Evolutionary conservation across 1,284 basidiomycete species (phyloP), one percentile per base, ranked within the genome.

Genomic region (Xerocomus minutiporus): DNA sequence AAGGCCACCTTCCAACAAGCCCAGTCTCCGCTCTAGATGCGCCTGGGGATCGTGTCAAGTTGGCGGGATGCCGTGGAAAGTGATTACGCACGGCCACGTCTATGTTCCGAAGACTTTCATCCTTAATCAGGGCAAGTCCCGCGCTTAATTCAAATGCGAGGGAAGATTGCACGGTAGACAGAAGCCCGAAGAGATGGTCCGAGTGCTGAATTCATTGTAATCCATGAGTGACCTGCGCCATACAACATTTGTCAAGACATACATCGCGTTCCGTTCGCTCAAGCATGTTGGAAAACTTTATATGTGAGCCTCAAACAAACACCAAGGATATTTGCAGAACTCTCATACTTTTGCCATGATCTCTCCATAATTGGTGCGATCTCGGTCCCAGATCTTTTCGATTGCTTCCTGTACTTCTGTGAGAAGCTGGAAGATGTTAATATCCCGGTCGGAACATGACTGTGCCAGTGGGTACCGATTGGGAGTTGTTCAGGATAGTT

Each of bases 71-170:
- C 32, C 42, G 35, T 53, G 41, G 44, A 50, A 26, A 50, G 26
- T 36, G 38, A 46, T n/a, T 35, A 55, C 65, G 45, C 44, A 68
- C 65, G 39, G 56, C 51, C 8, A 50, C 48, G 20, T 60, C 56
- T 25, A 56, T 50, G 55, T 67, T 69, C 43, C 58, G 63, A 32
- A 68, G 63, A 47, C 57, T 52, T 53, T 71, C 66, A 17, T 70
- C 65, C 52, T 66, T 58, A 17, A 70, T 66, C 52, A 69, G 51
- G 28, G 54, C 56, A 15, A 71, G 41, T 39, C 58, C 59, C 44
- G 57, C 49, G 45, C 48, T 53, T 8, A 71, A 40, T 51, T 67
- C 68, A 42, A 56, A 54, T 9, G 55, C 38, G 48, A 71, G 53
- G 49, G 63, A 60, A 32, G 66, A 57, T 53, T 61, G 59, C 29